phyloP scores from a whole-genome alignment of 139 green algal genomes.

The Micractinium conductrix region DNA sequence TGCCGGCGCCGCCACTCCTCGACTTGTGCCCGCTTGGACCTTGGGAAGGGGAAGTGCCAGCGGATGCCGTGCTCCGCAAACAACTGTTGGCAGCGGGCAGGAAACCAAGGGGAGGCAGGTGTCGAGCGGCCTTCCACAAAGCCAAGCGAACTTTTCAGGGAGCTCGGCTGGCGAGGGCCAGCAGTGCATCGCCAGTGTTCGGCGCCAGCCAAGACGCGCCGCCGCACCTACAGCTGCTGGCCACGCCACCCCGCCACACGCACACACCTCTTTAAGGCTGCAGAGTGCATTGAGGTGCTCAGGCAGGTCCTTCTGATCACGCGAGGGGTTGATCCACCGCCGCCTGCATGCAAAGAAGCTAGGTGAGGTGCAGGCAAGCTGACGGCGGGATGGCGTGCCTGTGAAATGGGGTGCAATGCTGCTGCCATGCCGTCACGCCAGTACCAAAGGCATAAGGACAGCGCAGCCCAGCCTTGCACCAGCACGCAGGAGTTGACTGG shows the following conservation, averaged over 20 bases:
- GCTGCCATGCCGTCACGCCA: too few species aligned
- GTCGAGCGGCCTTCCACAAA: too few species aligned
- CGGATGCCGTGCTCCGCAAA: not conserved
- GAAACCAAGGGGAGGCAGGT: not conserved
- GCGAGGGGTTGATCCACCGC: conserved; percentile 9
- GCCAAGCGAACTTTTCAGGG: too few species aligned
- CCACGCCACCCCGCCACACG: too few species aligned
- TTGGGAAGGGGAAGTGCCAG: not conserved
- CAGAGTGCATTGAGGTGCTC: not conserved
- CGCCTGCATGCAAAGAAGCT: not conserved
- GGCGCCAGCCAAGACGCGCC: too few species aligned
- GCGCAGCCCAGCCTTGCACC: too few species aligned
- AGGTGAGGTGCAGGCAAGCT: too few species aligned
- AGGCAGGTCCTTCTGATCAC: not conserved
- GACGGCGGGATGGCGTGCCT: not conserved
- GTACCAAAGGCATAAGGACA: too few species aligned
- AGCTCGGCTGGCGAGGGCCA: too few species aligned
- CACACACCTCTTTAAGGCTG: not conserved
- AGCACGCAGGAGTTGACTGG: too few species aligned
- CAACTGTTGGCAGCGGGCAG: not conserved
- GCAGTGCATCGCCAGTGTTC: too few species aligned
- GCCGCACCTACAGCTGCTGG: too few species aligned
- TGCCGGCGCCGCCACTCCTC: not conserved
- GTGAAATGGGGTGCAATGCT: not conserved
- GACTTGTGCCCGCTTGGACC: not conserved